phyloP scores from a whole-genome alignment of 352 stramenopile species.

The Phytophthora kernoviae region DNA sequence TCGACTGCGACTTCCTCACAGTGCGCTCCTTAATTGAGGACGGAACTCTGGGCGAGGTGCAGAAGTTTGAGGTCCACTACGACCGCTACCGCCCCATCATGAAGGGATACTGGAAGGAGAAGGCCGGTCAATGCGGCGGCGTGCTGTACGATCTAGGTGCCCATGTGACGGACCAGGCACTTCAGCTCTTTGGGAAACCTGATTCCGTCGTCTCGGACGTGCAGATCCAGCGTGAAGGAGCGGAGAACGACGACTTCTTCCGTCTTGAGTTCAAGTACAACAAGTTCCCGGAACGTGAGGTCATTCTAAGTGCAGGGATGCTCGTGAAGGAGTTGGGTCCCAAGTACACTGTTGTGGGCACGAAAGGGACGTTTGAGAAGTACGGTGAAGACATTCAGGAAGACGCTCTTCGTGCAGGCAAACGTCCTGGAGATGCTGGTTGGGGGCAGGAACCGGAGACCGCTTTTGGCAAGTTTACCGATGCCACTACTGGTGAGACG shows the following conservation, averaged over 20 bases:
- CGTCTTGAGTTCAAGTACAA: conserved; percentile 68
- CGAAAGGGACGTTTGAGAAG: conserved; percentile 61
- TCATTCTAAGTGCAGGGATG: conserved; percentile 74
- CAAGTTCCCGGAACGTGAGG: conserved; percentile 43
- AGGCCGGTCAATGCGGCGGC: conserved; percentile 54
- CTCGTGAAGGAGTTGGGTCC: conserved; percentile 60
- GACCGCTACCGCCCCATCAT: conserved; percentile 70
- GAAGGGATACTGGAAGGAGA: conserved; percentile 85
- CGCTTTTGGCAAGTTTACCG: conserved; percentile 50
- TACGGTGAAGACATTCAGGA: conserved; percentile 74
- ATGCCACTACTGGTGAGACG: conserved; percentile 19
- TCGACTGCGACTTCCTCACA: conserved; percentile 80
- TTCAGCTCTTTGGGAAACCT: conserved; percentile 66
- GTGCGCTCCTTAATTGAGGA: conserved; percentile 50
- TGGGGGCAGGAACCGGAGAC: conserved; percentile 62
- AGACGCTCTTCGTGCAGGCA: conserved; percentile 55
- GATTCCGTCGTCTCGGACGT: conserved; percentile 58
- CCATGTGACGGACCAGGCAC: conserved; percentile 69
- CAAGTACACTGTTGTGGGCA: conserved; percentile 72
- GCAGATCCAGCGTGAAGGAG: conserved; percentile 73
- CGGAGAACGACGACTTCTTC: conserved; percentile 79
- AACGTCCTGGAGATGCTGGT: conserved; percentile 47
- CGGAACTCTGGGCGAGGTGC: conserved; percentile 55
- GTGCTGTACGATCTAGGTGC: conserved; percentile 76
- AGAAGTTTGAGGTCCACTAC: conserved; percentile 66